phyloP scores from a whole-genome alignment of 441 rosid species.

The Jatropha podagrica region DNA sequence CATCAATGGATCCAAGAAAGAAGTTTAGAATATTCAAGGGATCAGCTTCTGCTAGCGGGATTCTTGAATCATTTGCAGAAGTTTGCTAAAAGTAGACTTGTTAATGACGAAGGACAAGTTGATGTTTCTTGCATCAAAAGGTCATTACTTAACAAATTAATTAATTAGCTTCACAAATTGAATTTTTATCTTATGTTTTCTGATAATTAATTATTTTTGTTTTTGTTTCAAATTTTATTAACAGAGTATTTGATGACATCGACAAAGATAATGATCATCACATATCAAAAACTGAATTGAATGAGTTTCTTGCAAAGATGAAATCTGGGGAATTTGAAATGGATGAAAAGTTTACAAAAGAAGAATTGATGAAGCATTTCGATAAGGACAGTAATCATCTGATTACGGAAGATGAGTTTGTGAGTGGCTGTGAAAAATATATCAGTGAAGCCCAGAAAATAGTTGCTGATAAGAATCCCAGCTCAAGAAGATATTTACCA shows the following conservation, averaged over 20 bases:
- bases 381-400: slow-evolving; percentile 11
- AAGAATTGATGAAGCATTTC: slow-evolving; percentile 13
- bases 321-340: slow-evolving; percentile 7
- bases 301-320: neutral
- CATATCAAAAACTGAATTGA: slow-evolving; percentile 7
- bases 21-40: slow-evolving; percentile 20
- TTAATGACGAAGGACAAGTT: slow-evolving; percentile 15
- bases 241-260: slow-evolving; percentile 1
- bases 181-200: neutral
- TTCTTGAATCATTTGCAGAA: slow-evolving; percentile 17
- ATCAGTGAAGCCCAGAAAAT: slow-evolving; percentile 7
- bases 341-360: neutral
- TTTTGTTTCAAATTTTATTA: neutral
- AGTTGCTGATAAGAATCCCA: neutral
- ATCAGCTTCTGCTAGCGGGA: slow-evolving; percentile 23
- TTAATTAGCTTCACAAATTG: neutral
- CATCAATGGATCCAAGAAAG: slow-evolving; percentile 19
- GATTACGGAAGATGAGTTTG: slow-evolving; percentile 14
- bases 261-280: slow-evolving; percentile 9
- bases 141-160: neutral
- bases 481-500: slow-evolving; percentile 1
- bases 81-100: slow-evolving; percentile 12
- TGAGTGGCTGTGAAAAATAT: neutral
- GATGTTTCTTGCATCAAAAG: slow-evolving; percentile 17
- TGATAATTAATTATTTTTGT: neutral